Evolutionary conservation across 192 early-diverging fungal genomes (phyloP), one percentile per base, ranked within the genome.

Genomic region (Backusella sp.): DNA sequence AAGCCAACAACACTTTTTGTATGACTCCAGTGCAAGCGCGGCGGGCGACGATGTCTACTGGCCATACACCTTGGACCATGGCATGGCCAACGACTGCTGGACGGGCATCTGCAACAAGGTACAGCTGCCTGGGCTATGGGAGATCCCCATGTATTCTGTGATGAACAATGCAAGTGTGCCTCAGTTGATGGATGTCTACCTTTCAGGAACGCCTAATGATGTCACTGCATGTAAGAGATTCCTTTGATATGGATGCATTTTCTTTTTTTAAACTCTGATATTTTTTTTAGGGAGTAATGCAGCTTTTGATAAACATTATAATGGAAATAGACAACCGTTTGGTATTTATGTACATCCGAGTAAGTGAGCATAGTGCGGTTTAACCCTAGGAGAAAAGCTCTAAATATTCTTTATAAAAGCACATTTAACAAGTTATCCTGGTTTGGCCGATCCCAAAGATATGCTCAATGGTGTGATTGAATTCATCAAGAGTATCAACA

Each of bases 11-110:
- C 72, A 75, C 32, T 85, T 90, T 44, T n/a, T 46, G 5, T 91
- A 90, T 73, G 90, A 91, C 66, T 90, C 87, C 0, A 87, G 86
- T 11, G 72, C 82, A 5, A 79, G 86, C 28, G 84, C 83, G 0
- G 78, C 78, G 1, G 72, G 76, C 2, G 73, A 75, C 3, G 82
- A 88, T 73, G 74, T 78, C 1, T 82, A 76, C 41, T 92, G 91
- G 91, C 91, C 91, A 26, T 92, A 91, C 75, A 92, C 91, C 0
- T 69, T 90, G 15, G 90, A 92, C 73, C 77, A 89, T 78, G 91
- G 91, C 68, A 34, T 90, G 19, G 80, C 87, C 52, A 88, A 90
- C 68, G 87, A 90, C 67, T 88, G 86, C 52, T 85, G 81, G 80
- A 84, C 76, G 15, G 84, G 84, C n/a, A 59, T 77, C 26, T 91